phyloP scores from a whole-genome alignment of 75 land plant species.

The Picea glauca region DNA sequence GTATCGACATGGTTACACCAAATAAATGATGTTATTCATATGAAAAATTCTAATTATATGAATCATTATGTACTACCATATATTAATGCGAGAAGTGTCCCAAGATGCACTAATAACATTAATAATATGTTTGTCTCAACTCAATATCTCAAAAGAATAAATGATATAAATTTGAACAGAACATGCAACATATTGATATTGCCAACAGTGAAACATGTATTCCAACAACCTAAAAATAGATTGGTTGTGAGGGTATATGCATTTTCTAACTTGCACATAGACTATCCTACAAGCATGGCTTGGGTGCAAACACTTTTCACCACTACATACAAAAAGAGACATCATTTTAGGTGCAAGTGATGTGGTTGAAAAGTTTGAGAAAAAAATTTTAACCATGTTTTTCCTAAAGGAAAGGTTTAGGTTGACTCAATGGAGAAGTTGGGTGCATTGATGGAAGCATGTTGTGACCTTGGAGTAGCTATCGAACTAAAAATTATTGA shows the following conservation, averaged over 20 bases:
- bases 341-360: conserved; percentile 89
- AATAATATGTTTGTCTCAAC: background rate
- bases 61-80: background rate
- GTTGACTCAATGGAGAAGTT: conserved; percentile 71
- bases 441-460: conserved; percentile 53
- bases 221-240: background rate
- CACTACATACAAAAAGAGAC: conserved; percentile 30
- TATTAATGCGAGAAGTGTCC: background rate
- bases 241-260: conserved; percentile 38
- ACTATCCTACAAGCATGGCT: conserved; percentile 73
- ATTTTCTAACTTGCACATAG: conserved; percentile 83
- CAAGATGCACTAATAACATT: background rate
- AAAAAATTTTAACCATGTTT: conserved; percentile 70
- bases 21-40: background rate
- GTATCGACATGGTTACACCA: conserved; percentile 1
- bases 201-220: background rate
- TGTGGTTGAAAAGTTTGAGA: conserved; percentile 59
- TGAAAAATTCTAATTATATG: background rate
- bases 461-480: conserved; percentile 55
- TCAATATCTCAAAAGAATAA: background rate
- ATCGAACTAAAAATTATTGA: conserved; percentile 52
- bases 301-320: conserved; percentile 61
- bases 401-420: conserved; percentile 73
- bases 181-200: no score
- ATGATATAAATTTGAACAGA: background rate